Evolutionary conservation across 108 stramenopile species (phyloP).

Genomic region (Fistulifera solaris): DNA sequence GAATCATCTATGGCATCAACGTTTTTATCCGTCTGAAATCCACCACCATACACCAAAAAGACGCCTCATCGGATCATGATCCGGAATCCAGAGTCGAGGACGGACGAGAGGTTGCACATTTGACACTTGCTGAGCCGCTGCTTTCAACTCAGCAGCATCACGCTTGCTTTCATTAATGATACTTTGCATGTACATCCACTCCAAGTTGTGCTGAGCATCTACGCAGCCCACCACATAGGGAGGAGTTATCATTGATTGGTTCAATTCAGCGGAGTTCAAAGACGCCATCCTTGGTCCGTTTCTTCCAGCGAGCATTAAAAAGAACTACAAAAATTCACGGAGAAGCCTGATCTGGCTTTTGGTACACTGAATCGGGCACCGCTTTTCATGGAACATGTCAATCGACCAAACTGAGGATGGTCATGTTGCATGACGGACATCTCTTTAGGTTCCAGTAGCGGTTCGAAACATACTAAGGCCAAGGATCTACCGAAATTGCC

Average conservation of each 20-base stretch:
- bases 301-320: slow-evolving; percentile 41
- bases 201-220: slow-evolving; percentile 13
- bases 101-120: neutral
- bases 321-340: slow-evolving; percentile 24
- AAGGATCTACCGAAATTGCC: too few relatives aligned
- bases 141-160: slow-evolving; percentile 18
- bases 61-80: too few relatives aligned
- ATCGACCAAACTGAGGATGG: slow-evolving; percentile 24
- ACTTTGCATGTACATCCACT: slow-evolving; percentile 31
- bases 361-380: slow-evolving; percentile 4
- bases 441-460: too few relatives aligned
- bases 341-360: slow-evolving; percentile 10
- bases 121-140: slow-evolving; percentile 9
- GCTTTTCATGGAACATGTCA: slow-evolving; percentile 16
- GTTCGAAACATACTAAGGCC: too few relatives aligned
- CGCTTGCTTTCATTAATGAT: slow-evolving; percentile 27
- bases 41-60: slow-evolving; percentile 33
- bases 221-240: slow-evolving; percentile 35
- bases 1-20: too few relatives aligned
- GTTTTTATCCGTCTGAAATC: too few relatives aligned
- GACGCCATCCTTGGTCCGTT: slow-evolving; percentile 13
- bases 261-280: slow-evolving; percentile 11
- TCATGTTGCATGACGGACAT: too few relatives aligned
- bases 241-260: slow-evolving; percentile 2
- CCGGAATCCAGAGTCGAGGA: slow-evolving; percentile 27